phyloP scores from a whole-genome alignment of 1,284 basidiomycete species.

The Leccinum holopus region DNA sequence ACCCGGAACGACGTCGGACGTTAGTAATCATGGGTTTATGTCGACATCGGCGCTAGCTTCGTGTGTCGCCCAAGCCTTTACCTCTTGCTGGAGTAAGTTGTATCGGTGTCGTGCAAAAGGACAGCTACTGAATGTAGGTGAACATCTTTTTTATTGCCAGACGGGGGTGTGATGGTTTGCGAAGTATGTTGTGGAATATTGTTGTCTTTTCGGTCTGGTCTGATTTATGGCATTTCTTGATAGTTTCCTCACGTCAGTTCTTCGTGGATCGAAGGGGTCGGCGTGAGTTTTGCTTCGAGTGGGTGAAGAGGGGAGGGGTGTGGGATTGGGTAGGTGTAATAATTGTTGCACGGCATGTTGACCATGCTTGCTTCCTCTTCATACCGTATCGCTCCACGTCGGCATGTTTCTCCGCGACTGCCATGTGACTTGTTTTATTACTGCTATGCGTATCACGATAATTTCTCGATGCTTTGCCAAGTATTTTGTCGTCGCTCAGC shows the following conservation, averaged over 20 bases:
- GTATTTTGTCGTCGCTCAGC: not conserved
- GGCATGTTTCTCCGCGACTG: not conserved
- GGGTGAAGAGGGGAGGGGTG: not conserved
- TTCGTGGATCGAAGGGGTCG: not conserved
- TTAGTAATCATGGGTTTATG: conserved; percentile 46
- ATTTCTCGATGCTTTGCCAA: not conserved
- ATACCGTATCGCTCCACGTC: not conserved
- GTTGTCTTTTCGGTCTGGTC: not conserved
- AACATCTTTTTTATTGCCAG: not conserved
- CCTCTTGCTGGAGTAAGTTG: conserved; percentile 6
- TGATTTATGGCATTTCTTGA: not conserved
- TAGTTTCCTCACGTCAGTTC: not conserved
- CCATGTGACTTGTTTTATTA: too few relatives aligned
- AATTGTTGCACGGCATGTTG: not conserved
- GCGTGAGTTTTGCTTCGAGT: not conserved
- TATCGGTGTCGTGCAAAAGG: not conserved
- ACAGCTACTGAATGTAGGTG: not conserved
- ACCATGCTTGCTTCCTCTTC: not conserved
- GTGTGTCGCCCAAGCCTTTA: conserved; percentile 2
- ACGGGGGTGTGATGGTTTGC: conserved; percentile 8
- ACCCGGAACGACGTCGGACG: not conserved
- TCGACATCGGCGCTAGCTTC: conserved; percentile 41
- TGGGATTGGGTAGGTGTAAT: not conserved
- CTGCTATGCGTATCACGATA: not conserved
- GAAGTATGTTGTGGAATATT: not conserved